These are phyloP conservation scores for Aspergillus saccharolyticus DNA, from an alignment of 495 filamentous ascomycete species.

Conservation along the genomic window DNA sequence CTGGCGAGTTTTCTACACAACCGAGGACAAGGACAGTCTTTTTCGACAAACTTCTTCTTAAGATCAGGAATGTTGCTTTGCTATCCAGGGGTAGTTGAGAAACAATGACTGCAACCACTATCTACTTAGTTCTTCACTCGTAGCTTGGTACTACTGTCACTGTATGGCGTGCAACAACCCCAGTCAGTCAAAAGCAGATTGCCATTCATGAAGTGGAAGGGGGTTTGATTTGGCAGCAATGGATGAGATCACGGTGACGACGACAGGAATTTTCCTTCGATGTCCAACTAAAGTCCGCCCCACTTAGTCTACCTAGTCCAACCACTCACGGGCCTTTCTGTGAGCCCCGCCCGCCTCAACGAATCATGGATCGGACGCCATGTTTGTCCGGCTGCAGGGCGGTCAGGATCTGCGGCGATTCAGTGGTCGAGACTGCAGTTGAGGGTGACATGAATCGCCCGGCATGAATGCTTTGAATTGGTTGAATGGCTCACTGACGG, in stretches of 20 bases:
- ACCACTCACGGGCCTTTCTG: constrained; percentile 25
- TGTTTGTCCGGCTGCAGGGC: constrained; percentile 10
- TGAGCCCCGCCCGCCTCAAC: constrained; percentile 8
- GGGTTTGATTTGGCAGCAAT: constrained; percentile 5
- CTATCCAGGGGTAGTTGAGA: not conserved
- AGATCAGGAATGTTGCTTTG: constrained; percentile 3
- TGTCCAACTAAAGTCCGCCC: constrained; percentile 12
- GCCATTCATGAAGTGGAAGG: constrained; percentile 1
- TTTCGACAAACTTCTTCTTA: not conserved
- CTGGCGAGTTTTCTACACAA: constrained; percentile 5
- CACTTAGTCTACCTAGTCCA: constrained; percentile 4
- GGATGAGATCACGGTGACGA: constrained; percentile 39
- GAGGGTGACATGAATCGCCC: not conserved
- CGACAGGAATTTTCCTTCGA: constrained; percentile 29
- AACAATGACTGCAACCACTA: not conserved
- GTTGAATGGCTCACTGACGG: not conserved
- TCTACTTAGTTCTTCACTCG: not conserved
- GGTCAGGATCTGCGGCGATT: constrained; percentile 5
- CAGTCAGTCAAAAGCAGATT: not conserved
- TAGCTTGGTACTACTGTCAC: not conserved
- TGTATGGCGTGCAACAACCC: not conserved
- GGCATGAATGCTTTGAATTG: no score
- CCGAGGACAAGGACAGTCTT: not conserved
- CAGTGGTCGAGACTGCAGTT: not conserved
- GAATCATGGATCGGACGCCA: constrained; percentile 6